Conservation (phyloP, 129 eudicot genomes). For the Flaveria bidentis region DNA sequence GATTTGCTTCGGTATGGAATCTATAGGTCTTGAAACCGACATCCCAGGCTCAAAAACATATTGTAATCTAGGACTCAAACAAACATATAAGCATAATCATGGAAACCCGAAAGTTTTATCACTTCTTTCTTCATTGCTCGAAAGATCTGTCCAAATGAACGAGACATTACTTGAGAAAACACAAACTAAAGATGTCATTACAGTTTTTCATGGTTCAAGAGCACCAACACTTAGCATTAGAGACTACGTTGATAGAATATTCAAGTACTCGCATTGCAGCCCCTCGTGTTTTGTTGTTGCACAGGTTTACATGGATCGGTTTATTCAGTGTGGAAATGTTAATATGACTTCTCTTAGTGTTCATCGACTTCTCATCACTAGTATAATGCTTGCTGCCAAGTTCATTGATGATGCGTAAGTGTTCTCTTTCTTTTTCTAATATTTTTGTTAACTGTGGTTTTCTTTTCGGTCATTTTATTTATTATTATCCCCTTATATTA, state of each 20-base stretch:
- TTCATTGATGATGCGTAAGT: conserved; percentile 81
- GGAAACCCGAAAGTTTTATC: conserved; percentile 45
- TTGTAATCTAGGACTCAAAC: conserved; percentile 43
- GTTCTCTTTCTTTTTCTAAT: neutral
- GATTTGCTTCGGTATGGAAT: conserved; percentile 34
- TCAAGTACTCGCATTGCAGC: conserved; percentile 69
- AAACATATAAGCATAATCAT: conserved; percentile 26
- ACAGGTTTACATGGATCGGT: conserved; percentile 73
- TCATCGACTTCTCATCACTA: conserved; percentile 79
- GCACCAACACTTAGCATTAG: conserved; percentile 58
- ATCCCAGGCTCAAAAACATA: conserved; percentile 30
- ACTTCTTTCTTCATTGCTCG: conserved; percentile 45
- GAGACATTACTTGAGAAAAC: conserved; percentile 45
- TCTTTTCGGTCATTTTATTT: too few relatives aligned
- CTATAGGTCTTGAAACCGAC: conserved; percentile 31
- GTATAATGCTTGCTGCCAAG: conserved; percentile 71
- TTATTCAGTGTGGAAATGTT: conserved; percentile 44
- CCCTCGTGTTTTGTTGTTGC: conserved; percentile 81
- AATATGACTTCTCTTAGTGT: conserved; percentile 63
- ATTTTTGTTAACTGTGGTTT: neutral
- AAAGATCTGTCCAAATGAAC: conserved; percentile 45
- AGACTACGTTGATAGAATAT: conserved; percentile 67
- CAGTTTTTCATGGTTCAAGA: conserved; percentile 64
- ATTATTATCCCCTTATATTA: too few relatives aligned
- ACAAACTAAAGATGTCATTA: conserved; percentile 38